These are phyloP conservation scores for Gymnopilus junonius DNA, from an alignment of 768 basidiomycete genomes.

Conservation along the genomic window DNA sequence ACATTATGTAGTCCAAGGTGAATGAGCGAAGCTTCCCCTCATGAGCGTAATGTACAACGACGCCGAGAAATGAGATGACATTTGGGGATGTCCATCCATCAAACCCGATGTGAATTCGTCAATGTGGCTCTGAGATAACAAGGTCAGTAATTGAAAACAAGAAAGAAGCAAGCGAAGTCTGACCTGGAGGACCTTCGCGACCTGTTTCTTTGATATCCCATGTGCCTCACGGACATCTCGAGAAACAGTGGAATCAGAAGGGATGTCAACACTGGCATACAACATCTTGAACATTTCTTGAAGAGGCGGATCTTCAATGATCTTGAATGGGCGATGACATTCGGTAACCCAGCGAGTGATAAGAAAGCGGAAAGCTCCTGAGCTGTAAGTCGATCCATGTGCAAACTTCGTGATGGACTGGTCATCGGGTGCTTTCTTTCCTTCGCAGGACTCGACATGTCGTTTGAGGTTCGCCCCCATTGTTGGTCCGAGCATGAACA, in stretches of 20 bases:
- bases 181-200: neutral
- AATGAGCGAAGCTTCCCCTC: conserved; percentile 20
- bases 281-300: neutral
- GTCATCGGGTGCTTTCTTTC: neutral
- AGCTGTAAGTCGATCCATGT: neutral
- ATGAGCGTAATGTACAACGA: conserved; percentile 24
- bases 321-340: neutral
- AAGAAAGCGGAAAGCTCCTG: neutral
- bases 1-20: too few relatives aligned
- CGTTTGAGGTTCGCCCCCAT: neutral
- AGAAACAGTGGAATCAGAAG: neutral
- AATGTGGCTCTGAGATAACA: conserved; percentile 15
- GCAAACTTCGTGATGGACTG: neutral
- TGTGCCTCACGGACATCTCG: neutral
- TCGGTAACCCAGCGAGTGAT: neutral
- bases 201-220: neutral
- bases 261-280: neutral
- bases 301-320: neutral
- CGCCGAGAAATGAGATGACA: conserved; percentile 24
- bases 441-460: neutral
- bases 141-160: too few relatives aligned
- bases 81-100: conserved; percentile 36
- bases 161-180: neutral
- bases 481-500: neutral
- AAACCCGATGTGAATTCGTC: conserved; percentile 24